Evolutionary conservation across 345 rosid species (phyloP), one percentile per base, ranked within the genome.

Genomic region (Cardamine occulta): DNA sequence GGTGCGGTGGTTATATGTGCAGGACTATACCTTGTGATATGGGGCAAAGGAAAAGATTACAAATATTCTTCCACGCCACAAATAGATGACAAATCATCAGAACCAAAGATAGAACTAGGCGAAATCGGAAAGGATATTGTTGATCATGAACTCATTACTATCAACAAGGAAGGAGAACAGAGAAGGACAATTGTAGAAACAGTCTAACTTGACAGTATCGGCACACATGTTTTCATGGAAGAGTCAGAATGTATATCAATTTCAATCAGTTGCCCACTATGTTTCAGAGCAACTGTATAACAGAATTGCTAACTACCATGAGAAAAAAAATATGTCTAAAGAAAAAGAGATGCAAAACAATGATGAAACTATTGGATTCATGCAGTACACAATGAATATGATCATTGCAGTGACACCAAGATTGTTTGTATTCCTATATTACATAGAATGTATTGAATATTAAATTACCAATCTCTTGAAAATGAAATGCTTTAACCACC

Each of bases 31-130:
- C 82, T 89, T 15, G 93, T 93, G 21, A 82, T 90, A 6, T 93
- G 97, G 96, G 95, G 98, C 3, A 89, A 90, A 74, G 44, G 80
- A 83, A 89, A 89, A 75, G 98, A 93, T 72, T 55, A 88, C 44
- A 5, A 74, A 53, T 32, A 79, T 31, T 42, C 70, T 29, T 24
- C 81, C 8, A 51, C 69, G 19, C 14, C 54, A 15, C 64, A 57
- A 14, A 28, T 11, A 15, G 68, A 77, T 51, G 80, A 78, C 44
- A 74, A 71, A 34, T 54, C 59, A 58, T 42, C 79, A 55, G 45
- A 85, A 17, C 53, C 70, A 14, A 70, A 68, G n/a, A 47, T 17
- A 7, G 52, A 47, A 52, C 32, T 19, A 8, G 79, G 47, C 15
- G 69, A 17, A 45, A 75, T 42, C 0, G 48, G 37, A 7, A 59